Conservation (phyloP, 805 yeast species). For the Komagataella pseudopastoris region DNA sequence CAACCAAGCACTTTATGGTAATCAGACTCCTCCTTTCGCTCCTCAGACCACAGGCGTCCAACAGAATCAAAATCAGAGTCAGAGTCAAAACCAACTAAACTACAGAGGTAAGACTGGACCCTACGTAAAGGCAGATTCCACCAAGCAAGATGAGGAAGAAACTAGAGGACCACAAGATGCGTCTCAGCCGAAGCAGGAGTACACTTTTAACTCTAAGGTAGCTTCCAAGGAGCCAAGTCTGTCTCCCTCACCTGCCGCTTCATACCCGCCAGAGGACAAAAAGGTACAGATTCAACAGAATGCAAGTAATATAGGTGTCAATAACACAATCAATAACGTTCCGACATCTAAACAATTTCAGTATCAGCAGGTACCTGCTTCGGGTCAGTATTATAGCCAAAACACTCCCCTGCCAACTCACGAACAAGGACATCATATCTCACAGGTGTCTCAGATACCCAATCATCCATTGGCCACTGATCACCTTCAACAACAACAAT, state of each 20-base stretch:
- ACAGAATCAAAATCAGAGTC: background rate
- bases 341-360: background rate
- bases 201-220: background rate
- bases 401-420: background rate
- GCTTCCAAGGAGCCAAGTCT: background rate
- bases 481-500: conserved; percentile 4
- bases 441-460: background rate
- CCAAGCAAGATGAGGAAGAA: background rate
- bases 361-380: background rate
- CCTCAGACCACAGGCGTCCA: background rate
- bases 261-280: background rate
- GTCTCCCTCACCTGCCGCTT: background rate
- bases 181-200: background rate
- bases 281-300: background rate
- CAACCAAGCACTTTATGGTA: background rate
- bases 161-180: background rate
- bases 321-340: background rate
- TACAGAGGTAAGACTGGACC: background rate
- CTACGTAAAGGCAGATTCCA: background rate
- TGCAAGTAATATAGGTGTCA: background rate
- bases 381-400: background rate
- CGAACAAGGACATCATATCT: background rate
- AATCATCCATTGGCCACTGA: conserved; percentile 5
- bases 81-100: background rate
- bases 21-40: background rate